These are phyloP conservation scores for Cryphonectria naterciae DNA, from an alignment of 2,329 filamentous ascomycete species.

Conservation along the genomic window DNA sequence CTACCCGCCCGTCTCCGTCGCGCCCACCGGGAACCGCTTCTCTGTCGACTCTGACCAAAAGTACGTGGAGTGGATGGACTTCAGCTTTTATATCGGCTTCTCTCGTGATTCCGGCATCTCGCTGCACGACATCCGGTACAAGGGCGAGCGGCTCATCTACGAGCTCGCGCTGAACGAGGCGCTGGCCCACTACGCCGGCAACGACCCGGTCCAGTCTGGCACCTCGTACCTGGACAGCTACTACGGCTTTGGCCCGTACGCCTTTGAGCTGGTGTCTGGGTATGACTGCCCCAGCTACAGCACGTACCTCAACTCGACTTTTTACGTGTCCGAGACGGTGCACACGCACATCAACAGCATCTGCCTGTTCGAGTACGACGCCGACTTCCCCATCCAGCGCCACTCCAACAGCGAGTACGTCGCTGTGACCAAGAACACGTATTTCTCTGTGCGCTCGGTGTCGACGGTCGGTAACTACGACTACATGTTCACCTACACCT, in stretches of 20 bases:
- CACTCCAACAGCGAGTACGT: conserved; percentile 49
- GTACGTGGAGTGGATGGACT: conserved; percentile 57
- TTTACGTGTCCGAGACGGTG: conserved; percentile 48
- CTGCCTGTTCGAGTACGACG: conserved; percentile 59
- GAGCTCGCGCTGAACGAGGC: conserved; percentile 61
- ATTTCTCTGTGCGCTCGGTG: conserved; percentile 51
- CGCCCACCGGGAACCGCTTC: conserved; percentile 46
- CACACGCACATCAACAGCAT: conserved; percentile 53
- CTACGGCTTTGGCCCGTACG: conserved; percentile 52
- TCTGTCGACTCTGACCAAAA: conserved; percentile 46
- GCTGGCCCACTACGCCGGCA: conserved; percentile 54
- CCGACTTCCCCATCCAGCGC: conserved; percentile 53
- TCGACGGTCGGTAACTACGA: conserved; percentile 61
- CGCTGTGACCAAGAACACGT: conserved; percentile 51
- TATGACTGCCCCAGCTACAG: conserved; percentile 58
- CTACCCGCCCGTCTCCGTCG: conserved; percentile 43
- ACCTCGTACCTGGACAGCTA: conserved; percentile 52
- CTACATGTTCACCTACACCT: conserved; percentile 54
- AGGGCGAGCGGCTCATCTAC: conserved; percentile 59
- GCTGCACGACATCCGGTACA: conserved; percentile 57
- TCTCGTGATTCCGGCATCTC: conserved; percentile 52
- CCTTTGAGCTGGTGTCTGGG: conserved; percentile 50
- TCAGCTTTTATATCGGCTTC: conserved; percentile 56
- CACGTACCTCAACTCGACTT: conserved; percentile 53
- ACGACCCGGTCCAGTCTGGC: conserved; percentile 50